phyloP scores from a whole-genome alignment of 2,329 filamentous ascomycete species.

The Aureobasidium sp. region DNA sequence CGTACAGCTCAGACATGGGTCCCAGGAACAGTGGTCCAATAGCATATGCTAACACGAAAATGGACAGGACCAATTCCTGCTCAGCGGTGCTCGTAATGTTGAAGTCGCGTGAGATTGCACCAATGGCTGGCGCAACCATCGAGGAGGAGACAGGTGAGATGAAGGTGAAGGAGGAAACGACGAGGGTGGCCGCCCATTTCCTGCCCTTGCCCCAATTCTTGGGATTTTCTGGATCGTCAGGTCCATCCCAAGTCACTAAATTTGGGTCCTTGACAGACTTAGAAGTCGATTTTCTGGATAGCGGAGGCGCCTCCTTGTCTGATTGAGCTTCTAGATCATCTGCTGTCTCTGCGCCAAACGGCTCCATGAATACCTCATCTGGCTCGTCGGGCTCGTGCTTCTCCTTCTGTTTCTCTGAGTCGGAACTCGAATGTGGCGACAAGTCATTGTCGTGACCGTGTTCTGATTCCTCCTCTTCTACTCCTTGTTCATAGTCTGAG shows the following conservation, averaged over 20 bases:
- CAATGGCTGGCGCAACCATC: conserved; percentile 33
- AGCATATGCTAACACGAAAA: conserved; percentile 34
- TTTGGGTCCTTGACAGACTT: conserved; percentile 26
- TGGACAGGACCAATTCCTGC: conserved; percentile 28
- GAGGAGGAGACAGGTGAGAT: conserved; percentile 34
- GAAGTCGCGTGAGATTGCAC: conserved; percentile 25
- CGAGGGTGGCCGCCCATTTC: conserved; percentile 40
- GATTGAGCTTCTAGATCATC: conserved; percentile 6
- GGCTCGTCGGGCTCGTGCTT: background rate
- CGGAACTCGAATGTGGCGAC: conserved; percentile 1
- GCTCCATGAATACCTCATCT: conserved; percentile 15
- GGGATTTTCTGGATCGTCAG: conserved; percentile 41
- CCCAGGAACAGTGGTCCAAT: conserved; percentile 33
- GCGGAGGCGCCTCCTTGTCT: background rate
- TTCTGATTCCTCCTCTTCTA: background rate
- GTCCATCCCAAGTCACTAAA: conserved; percentile 40
- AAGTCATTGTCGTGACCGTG: conserved; percentile 1
- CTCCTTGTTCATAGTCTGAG: background rate
- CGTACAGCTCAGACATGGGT: conserved; percentile 33
- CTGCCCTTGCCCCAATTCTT: conserved; percentile 40
- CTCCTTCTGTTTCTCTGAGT: conserved; percentile 17
- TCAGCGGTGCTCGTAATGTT: conserved; percentile 22
- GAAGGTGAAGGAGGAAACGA: conserved; percentile 36
- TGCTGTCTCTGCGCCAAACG: conserved; percentile 7
- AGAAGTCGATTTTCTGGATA: conserved; percentile 21